Evolutionary conservation across 2,329 filamentous ascomycete genomes (phyloP).

Genomic region (Apiospora rasikravindrae): DNA sequence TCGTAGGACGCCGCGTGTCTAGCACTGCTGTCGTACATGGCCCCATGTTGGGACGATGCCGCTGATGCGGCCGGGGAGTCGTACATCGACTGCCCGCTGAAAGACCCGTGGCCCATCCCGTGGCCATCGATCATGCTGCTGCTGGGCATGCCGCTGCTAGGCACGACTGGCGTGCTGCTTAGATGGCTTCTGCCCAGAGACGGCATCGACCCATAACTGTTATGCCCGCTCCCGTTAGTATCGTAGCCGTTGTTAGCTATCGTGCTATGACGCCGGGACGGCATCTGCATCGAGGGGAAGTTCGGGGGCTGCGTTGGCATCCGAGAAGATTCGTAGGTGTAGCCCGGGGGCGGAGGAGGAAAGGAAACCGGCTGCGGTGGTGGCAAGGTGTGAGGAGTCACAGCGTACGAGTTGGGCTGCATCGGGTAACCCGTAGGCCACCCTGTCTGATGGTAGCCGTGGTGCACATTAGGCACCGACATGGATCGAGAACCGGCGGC

Average conservation of each 20-base stretch:
- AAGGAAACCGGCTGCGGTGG: conserved; percentile 17
- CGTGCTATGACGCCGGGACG: conserved; percentile 11
- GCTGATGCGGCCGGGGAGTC: conserved; percentile 17
- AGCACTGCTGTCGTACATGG: conserved; percentile 13
- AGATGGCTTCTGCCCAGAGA: neutral
- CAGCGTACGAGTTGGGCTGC: neutral
- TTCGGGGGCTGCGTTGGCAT: neutral
- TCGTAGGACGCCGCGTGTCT: conserved; percentile 12
- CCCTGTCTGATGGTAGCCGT: neutral
- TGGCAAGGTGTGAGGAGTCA: conserved; percentile 11
- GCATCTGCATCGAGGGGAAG: conserved; percentile 11
- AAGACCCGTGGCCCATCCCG: conserved; percentile 16
- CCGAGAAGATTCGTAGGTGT: neutral
- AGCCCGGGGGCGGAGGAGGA: neutral
- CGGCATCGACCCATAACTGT: neutral
- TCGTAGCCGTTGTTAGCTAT: conserved; percentile 4
- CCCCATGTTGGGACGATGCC: conserved; percentile 6
- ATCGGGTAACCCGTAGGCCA: conserved; percentile 13
- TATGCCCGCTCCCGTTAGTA: neutral
- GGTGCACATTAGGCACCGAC: conserved; percentile 23
- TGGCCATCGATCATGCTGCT: neutral
- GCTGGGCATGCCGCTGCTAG: conserved; percentile 6
- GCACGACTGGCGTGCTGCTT: neutral
- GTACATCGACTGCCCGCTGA: conserved; percentile 9
- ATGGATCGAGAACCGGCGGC: conserved; percentile 20